A percentile compares a stretch with the other conserved stretches of the same genome.
These are phyloP conservation scores for Fusarium tuaranense DNA, from an alignment of 2,329 filamentous ascomycete species.

Conservation along the genomic window DNA sequence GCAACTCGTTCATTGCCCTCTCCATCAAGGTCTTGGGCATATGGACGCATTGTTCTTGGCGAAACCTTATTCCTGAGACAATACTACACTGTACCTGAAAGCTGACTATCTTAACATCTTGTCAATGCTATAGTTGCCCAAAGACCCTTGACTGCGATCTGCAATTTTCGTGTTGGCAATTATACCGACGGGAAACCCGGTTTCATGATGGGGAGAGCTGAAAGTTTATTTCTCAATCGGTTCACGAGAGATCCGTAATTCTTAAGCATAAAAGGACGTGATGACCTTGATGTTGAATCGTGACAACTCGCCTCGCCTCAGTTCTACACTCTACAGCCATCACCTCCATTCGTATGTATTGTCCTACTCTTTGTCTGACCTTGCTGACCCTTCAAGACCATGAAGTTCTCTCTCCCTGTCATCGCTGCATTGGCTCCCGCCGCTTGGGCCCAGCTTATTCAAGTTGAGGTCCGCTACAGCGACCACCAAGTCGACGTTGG, in stretches of 20 bases:
- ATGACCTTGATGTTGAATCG: not conserved
- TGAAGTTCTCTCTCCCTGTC: not conserved
- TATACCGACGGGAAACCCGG: not conserved
- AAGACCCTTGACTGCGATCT: not conserved
- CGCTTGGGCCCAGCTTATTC: not conserved
- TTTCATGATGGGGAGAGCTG: not conserved
- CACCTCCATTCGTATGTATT: not conserved
- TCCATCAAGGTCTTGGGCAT: not conserved
- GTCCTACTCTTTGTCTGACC: not conserved
- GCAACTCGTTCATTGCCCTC: not conserved
- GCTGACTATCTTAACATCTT: not conserved
- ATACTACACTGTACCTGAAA: not conserved
- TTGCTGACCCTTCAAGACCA: not conserved
- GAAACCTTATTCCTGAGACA: not conserved
- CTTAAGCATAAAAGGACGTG: not conserved
- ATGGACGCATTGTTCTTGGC: not conserved
- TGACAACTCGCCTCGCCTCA: not conserved
- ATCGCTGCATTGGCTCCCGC: not conserved
- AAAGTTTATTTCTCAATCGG: not conserved
- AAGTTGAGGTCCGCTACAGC: not conserved
- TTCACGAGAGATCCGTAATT: not conserved
- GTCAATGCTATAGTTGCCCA: not conserved
- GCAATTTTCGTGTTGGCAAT: not conserved
- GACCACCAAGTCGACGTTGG: not conserved
- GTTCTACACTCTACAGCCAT: not conserved